phyloP scores from a whole-genome alignment of 1,139 yeast genomes.

The Starmera stellimalicola region DNA sequence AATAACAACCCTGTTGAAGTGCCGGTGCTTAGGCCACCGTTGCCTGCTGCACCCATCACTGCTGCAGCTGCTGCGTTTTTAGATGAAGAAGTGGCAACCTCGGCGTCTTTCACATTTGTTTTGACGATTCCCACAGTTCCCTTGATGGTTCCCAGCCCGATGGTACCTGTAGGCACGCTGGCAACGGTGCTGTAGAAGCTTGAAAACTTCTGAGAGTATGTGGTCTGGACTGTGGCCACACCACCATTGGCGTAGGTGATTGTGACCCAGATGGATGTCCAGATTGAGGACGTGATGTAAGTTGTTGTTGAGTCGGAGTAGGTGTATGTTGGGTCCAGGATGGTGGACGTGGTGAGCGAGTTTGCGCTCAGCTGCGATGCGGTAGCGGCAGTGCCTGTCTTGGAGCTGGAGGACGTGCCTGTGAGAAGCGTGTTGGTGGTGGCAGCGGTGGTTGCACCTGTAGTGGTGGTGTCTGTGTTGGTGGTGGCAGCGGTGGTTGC shows the following conservation, averaged over 20 bases:
- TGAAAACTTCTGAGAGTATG: slow-evolving; percentile 43
- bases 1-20: slow-evolving; percentile 13
- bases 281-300: slow-evolving; percentile 18
- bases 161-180: slow-evolving; percentile 37
- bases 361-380: slow-evolving; percentile 1
- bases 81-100: slow-evolving; percentile 8
- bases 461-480: slow-evolving; percentile 2
- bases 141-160: slow-evolving; percentile 50
- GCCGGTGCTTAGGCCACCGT: not conserved
- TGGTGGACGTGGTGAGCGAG: not conserved
- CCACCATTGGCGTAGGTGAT: slow-evolving; percentile 37
- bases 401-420: slow-evolving; percentile 4
- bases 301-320: slow-evolving; percentile 19
- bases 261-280: slow-evolving; percentile 40
- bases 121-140: slow-evolving; percentile 57
- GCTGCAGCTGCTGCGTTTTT: slow-evolving; percentile 6
- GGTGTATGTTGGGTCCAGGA: slow-evolving; percentile 18
- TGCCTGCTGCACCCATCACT: slow-evolving; percentile 1
- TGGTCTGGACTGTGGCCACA: slow-evolving; percentile 32
- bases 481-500: slow-evolving; percentile 5
- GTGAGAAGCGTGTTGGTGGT: slow-evolving; percentile 7
- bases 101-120: slow-evolving; percentile 23
- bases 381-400: slow-evolving; percentile 1
- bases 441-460: slow-evolving; percentile 1
- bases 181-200: slow-evolving; percentile 30